phyloP scores from a whole-genome alignment of 345 rosid genomes.

The Hibiscus syriacus region DNA sequence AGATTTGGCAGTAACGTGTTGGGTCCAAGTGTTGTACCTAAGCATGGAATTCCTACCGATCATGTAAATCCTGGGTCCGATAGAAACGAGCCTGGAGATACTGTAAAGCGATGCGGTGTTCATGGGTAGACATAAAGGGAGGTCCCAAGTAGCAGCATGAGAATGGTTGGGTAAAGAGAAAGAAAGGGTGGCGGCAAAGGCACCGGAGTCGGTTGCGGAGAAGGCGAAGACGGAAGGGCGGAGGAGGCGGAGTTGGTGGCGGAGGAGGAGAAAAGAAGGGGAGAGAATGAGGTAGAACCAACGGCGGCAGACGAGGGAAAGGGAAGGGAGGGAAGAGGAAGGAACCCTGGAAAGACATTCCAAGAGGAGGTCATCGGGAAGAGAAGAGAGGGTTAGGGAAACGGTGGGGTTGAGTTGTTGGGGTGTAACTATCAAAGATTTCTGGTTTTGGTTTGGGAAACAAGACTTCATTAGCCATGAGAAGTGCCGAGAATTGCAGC shows the following conservation, averaged over 20 bases:
- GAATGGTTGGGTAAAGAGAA: constrained; percentile 16
- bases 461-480: constrained; percentile 92
- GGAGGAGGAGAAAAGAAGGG: constrained; percentile 55
- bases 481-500: constrained; percentile 85
- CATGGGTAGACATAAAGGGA: constrained; percentile 1
- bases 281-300: constrained; percentile 72
- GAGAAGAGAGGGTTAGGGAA: constrained; percentile 32
- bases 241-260: constrained; percentile 46
- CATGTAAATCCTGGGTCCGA: constrained; percentile 64
- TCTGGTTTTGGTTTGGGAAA: constrained; percentile 51
- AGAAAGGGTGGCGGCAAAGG: constrained; percentile 44
- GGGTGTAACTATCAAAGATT: constrained; percentile 25
- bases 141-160: constrained; percentile 4
- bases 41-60: constrained; percentile 39
- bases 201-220: constrained; percentile 37
- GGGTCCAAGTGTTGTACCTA: constrained; percentile 63
- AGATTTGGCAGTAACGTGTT: constrained; percentile 32
- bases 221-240: constrained; percentile 53
- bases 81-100: constrained; percentile 42
- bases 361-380: constrained; percentile 74
- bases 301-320: constrained; percentile 70
- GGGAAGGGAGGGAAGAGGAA: constrained; percentile 51
- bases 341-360: constrained; percentile 75
- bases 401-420: constrained; percentile 8
- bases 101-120: constrained; percentile 14